phyloP scores from a whole-genome alignment of 805 yeast genomes.

The Metschnikowia matae region DNA sequence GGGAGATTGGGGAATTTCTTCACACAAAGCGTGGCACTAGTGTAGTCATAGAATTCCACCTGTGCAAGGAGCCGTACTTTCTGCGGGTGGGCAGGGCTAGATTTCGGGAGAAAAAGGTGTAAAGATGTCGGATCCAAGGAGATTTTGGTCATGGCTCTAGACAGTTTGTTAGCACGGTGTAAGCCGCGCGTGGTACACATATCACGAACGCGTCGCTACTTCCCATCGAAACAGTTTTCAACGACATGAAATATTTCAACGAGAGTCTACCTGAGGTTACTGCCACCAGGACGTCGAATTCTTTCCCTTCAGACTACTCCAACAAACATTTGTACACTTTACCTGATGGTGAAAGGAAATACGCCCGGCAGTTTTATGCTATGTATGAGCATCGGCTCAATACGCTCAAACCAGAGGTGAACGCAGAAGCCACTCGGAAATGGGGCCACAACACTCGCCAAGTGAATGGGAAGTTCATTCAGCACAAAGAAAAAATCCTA shows the following conservation, averaged over 20 bases:
- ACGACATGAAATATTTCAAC: constrained; percentile 9
- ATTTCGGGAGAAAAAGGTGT: constrained; percentile 20
- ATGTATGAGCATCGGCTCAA: constrained; percentile 41
- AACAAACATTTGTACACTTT: constrained; percentile 20
- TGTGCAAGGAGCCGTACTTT: constrained; percentile 30
- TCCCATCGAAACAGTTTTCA: neutral
- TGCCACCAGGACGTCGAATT: neutral
- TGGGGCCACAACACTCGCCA: constrained; percentile 51
- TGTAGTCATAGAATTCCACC: constrained; percentile 19
- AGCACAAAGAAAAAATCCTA: constrained; percentile 41
- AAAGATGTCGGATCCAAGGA: constrained; percentile 26
- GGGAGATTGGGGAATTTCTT: constrained; percentile 19
- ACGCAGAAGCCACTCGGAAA: constrained; percentile 31
- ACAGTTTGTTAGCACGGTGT: neutral
- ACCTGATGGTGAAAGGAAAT: constrained; percentile 23
- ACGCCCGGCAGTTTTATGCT: constrained; percentile 38
- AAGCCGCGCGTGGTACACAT: constrained; percentile 1
- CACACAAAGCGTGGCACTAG: constrained; percentile 14
- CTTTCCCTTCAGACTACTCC: constrained; percentile 6
- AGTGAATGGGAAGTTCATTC: constrained; percentile 31
- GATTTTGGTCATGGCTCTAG: constrained; percentile 26
- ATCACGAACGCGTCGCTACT: constrained; percentile 1
- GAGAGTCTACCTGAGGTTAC: neutral
- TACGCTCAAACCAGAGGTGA: constrained; percentile 31
- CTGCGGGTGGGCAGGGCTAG: constrained; percentile 18